Base-by-base conservation (phyloP, 2,329 filamentous ascomycete genomes). In the Colletotrichum kahawae region DNA sequence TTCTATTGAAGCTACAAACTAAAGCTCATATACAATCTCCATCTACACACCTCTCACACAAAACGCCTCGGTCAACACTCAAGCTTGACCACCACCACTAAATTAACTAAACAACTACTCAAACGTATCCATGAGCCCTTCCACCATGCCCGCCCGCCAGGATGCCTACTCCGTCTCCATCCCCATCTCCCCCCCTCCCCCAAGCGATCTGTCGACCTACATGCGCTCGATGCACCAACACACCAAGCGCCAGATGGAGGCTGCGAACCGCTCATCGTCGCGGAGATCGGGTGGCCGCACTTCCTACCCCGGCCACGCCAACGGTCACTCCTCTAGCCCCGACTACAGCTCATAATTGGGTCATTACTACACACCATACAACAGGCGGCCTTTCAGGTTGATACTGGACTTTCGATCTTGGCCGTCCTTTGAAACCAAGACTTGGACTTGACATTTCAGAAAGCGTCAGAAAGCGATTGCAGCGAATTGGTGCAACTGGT, bases 211-310 rank as follows among this genome's bases (percentile, higher is more conserved):
- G 77, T 88, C 88, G 7, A 89, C 82, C 66, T 93, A 93, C 78
- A 85, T 91, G 16, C 88, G 88, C 75, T 90, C 87, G 71, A 93
- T 93, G 89, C 90, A 91, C 80, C 87, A 89, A 70, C 91, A 93
- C 84, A 93, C 92, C 76, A 92, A 91, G 85, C 86, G 88, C 71
- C 92, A 92, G 81, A 92, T 93, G 90, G 90, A 93, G 76, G 86
- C 86, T 9, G 87, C 87, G n/a, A 85, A 86, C 14, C 85, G 87
- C 5, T 86, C 87, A 13, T 86, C 88, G 2, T 81, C 82, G 36
- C 38, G 75, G 24, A 71, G 76, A 65, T 76, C 76, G 24, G 73
- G 67, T 60, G 66, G 71, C 66, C 66, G 74, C 65, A 68, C 71
- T 43, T 76, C 34, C 7, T 77, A 67, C 54, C 74, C 77, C 54